These are phyloP conservation scores for Leishmania major DNA, from an alignment of 208 protist genomes.

Conservation along the genomic window DNA sequence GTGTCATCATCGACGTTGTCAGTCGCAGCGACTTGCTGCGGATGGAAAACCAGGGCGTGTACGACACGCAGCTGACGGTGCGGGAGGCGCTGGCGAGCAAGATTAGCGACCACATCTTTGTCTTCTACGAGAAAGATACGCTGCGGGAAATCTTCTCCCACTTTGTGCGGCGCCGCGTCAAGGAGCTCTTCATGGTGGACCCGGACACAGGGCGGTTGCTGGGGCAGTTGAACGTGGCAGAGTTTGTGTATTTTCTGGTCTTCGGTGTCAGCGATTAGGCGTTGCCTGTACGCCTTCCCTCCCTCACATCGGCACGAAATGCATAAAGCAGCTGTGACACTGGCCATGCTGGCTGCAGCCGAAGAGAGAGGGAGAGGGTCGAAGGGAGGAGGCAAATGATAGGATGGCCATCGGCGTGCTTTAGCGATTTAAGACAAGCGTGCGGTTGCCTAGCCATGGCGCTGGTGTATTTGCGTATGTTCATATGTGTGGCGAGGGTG, in stretches of 20 bases:
- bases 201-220: slow-evolving; percentile 64
- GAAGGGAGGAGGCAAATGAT: neutral
- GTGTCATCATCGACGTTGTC: slow-evolving; percentile 79
- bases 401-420: neutral
- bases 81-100: slow-evolving; percentile 71
- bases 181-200: slow-evolving; percentile 88
- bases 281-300: neutral
- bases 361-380: neutral
- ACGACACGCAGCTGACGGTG: slow-evolving; percentile 82
- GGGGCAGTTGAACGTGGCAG: slow-evolving; percentile 77
- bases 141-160: slow-evolving; percentile 83
- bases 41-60: slow-evolving; percentile 91
- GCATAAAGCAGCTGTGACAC: neutral
- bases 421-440: neutral
- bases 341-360: neutral
- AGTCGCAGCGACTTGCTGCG: slow-evolving; percentile 81
- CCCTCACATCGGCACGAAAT: neutral
- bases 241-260: slow-evolving; percentile 80
- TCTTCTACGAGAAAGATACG: slow-evolving; percentile 77
- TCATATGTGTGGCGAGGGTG: neutral
- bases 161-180: slow-evolving; percentile 83
- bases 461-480: neutral
- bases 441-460: neutral
- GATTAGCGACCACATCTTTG: slow-evolving; percentile 55
- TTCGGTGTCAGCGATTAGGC: slow-evolving; percentile 40